A percentile compares a stretch with the other conserved stretches of the same genome.
Conservation (phyloP, 1,139 yeast genomes). For the Arxiozyma slooffiae region DNA sequence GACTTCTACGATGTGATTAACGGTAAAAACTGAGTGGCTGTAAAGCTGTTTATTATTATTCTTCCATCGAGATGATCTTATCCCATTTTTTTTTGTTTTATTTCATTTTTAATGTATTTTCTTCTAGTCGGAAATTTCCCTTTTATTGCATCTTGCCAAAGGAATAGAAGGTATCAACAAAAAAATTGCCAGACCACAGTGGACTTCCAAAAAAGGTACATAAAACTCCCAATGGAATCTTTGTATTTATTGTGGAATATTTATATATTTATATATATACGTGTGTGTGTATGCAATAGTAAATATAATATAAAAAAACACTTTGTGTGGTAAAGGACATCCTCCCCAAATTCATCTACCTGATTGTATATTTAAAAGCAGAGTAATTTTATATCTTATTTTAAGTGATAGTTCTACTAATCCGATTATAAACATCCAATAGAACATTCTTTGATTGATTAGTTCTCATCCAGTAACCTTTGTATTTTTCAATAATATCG, state of each 20-base stretch:
- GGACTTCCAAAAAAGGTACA: too few relatives aligned
- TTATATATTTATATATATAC: neutral
- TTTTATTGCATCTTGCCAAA: too few relatives aligned
- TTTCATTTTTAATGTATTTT: too few relatives aligned
- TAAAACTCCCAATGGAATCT: neutral
- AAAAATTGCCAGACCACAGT: too few relatives aligned
- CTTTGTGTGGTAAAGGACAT: neutral
- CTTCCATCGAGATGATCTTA: neutral
- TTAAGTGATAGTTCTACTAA: constrained; percentile 11
- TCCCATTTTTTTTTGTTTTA: neutral
- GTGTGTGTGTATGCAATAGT: neutral
- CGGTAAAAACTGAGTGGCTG: too few relatives aligned
- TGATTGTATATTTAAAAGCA: neutral
- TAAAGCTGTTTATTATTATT: too few relatives aligned
- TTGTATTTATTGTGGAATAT: neutral
- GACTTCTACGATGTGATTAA: too few relatives aligned
- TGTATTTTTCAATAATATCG: constrained; percentile 51
- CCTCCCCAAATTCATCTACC: neutral
- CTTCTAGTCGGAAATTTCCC: too few relatives aligned
- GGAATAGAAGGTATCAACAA: neutral
- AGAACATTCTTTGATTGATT: constrained; percentile 21
- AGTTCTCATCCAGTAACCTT: constrained; percentile 44
- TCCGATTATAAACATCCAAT: constrained; percentile 26
- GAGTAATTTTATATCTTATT: neutral
- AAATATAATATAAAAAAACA: too few relatives aligned